Evolutionary conservation across 2,329 filamentous ascomycete species (phyloP), one percentile per base, ranked within the genome.

Genomic region (Trichoderma guizhouense): DNA sequence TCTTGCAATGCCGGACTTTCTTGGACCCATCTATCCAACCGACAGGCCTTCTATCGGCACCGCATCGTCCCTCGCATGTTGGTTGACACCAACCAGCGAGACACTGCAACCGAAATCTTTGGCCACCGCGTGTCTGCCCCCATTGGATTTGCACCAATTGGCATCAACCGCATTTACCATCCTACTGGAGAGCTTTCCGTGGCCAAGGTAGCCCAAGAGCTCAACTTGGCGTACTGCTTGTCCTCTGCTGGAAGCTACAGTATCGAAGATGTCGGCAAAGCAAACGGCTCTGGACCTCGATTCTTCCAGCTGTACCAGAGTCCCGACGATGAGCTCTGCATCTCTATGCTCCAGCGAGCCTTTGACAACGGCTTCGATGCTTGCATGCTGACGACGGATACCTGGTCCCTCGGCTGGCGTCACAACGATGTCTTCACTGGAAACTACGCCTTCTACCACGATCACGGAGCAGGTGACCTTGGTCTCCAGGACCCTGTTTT

Each of bases 231-330:
- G 0, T 93, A 90, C 79, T 89, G 89, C 69, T 82, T 93, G 64
- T 90, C 87, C 72, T 93, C 91, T 1, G 91, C 91, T 1, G 86
- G 88, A 4, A 83, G 86, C 3, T 84, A 86, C 47, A 86, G 86
- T 1, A 91, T 93, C 72, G 91, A 93, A 77, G 87, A 93, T 63
- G 87, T 93, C 0, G 90, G 89, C 0, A 77, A 83, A 7, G 88
- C 88, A 0, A 89, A 86, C 68, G 86, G 86, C 0, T 81, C 86
- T 5, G 88, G 88, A 0, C 83, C 86, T 32, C 83, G 90, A 11
- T 94, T 91, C 90, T 94, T 87, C 78, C 92, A 94, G 77, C 85
- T 94, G 0, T 94, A 94, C 81, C 93, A 91, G 90, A 91, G 92
- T 0, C 81, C 85, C 30, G 86, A 88, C 69, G 86, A 93, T 66